Conservation (phyloP, 495 filamentous ascomycete genomes). For the Hyaloscypha finlandica region DNA sequence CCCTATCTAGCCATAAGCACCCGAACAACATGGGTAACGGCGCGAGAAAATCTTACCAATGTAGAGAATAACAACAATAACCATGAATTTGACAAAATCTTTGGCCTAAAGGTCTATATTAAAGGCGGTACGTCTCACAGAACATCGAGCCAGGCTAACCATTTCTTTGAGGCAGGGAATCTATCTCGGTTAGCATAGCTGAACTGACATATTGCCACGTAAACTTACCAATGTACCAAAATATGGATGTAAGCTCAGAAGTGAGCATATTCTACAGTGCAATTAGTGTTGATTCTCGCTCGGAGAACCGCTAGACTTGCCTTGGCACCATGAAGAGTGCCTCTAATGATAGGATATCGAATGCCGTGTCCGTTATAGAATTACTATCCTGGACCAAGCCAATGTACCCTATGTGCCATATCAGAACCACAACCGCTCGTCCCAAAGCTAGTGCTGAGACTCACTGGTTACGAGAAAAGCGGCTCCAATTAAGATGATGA, state of each 20-base stretch:
- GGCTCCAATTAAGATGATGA: slow-evolving; percentile 80
- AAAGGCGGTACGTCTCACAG: neutral
- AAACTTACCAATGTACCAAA: slow-evolving; percentile 63
- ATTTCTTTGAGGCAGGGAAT: slow-evolving; percentile 37
- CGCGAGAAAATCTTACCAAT: slow-evolving; percentile 33
- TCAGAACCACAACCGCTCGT: slow-evolving; percentile 44
- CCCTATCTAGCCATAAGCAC: slow-evolving; percentile 32
- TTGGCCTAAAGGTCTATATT: slow-evolving; percentile 41
- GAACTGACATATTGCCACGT: neutral
- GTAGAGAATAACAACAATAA: slow-evolving; percentile 84
- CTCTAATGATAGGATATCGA: slow-evolving; percentile 87
- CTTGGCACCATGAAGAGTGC: slow-evolving; percentile 89
- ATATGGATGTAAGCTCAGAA: slow-evolving; percentile 86
- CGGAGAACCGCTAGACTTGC: slow-evolving; percentile 17
- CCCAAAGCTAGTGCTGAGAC: slow-evolving; percentile 2
- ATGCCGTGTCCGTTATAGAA: slow-evolving; percentile 71
- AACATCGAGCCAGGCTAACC: neutral
- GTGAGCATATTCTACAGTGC: slow-evolving; percentile 63
- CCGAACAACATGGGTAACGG: slow-evolving; percentile 31
- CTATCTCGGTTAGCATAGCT: slow-evolving; percentile 8
- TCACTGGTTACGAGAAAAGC: slow-evolving; percentile 66
- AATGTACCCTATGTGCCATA: slow-evolving; percentile 45
- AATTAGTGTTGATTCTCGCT: slow-evolving; percentile 28
- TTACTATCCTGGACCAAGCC: slow-evolving; percentile 65
- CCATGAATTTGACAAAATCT: slow-evolving; percentile 88